Conservation (phyloP, 2,329 filamentous ascomycete species). For the Clonostachys rhizophaga region DNA sequence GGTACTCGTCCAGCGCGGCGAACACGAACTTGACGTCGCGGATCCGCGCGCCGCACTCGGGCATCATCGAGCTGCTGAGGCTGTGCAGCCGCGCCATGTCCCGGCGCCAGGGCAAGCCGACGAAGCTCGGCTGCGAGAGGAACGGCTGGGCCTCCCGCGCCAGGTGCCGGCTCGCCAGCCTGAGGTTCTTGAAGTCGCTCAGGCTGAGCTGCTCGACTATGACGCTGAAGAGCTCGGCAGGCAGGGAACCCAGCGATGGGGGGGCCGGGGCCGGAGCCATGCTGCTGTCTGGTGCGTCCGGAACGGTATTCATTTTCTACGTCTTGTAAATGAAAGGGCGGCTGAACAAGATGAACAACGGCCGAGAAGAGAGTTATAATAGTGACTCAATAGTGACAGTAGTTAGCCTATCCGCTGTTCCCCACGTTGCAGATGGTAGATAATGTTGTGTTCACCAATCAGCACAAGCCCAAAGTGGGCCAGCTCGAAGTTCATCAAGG, state of each 20-base stretch:
- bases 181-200: conserved; percentile 30
- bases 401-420: too few species aligned
- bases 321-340: too few species aligned
- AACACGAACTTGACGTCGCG: conserved; percentile 39
- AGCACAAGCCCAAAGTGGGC: too few species aligned
- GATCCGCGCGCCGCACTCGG: conserved; percentile 33
- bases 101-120: conserved; percentile 34
- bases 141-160: conserved; percentile 37
- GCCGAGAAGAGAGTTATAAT: too few species aligned
- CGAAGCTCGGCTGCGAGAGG: conserved; percentile 33
- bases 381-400: too few species aligned
- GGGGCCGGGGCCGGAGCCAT: too few species aligned
- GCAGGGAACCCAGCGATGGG: conserved; percentile 12
- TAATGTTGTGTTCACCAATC: too few species aligned
- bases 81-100: conserved; percentile 36
- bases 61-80: conserved; percentile 34
- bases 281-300: too few species aligned
- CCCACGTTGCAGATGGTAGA: too few species aligned
- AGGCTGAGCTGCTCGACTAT: conserved; percentile 34
- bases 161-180: conserved; percentile 27
- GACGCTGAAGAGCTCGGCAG: conserved; percentile 32
- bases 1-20: conserved; percentile 32
- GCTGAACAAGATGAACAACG: too few species aligned
- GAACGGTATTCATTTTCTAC: too few species aligned
- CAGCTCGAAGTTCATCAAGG: too few species aligned